These are phyloP conservation scores for Naganishia vishniacii DNA, from an alignment of 768 basidiomycete genomes.

Conservation along the genomic window DNA sequence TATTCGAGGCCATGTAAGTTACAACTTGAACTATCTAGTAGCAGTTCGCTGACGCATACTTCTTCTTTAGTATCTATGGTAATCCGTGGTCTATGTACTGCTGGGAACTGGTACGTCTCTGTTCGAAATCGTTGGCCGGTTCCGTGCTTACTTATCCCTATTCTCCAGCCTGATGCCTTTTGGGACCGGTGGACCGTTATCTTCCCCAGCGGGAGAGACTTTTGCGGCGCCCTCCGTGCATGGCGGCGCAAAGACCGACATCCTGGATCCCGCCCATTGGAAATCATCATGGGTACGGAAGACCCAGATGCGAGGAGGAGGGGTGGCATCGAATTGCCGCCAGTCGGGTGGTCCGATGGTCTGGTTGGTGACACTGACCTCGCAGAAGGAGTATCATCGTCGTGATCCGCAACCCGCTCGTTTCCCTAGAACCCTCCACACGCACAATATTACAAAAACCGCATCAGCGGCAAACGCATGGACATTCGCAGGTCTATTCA, in stretches of 20 bases:
- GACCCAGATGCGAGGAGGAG: slow-evolving; percentile 3
- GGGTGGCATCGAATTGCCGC: slow-evolving; percentile 15
- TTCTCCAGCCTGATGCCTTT: slow-evolving; percentile 7
- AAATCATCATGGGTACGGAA: slow-evolving; percentile 22
- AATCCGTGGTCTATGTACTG: slow-evolving; percentile 18
- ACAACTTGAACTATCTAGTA: background rate
- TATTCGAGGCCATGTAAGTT: slow-evolving; percentile 22
- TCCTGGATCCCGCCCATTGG: slow-evolving; percentile 6
- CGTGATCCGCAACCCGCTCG: too few species aligned
- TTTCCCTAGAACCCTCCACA: too few species aligned
- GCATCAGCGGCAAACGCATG: too few species aligned
- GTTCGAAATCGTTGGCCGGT: too few species aligned
- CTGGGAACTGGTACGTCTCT: slow-evolving; percentile 19
- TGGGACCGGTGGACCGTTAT: slow-evolving; percentile 12
- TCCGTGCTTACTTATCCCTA: background rate
- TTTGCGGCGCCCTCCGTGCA: slow-evolving; percentile 2
- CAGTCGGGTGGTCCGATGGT: slow-evolving; percentile 11
- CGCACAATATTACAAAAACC: too few species aligned
- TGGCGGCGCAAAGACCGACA: slow-evolving; percentile 23
- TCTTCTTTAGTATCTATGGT: slow-evolving; percentile 13
- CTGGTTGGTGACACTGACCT: background rate
- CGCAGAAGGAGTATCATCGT: too few species aligned
- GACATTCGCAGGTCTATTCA: too few species aligned
- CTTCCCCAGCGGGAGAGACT: slow-evolving; percentile 11
- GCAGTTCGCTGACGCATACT: background rate